A percentile compares a stretch with the other conserved stretches of the same genome.
Evolutionary conservation across 306 rosid species (phyloP).

Genomic region (Hippophae gyantsensis): DNA sequence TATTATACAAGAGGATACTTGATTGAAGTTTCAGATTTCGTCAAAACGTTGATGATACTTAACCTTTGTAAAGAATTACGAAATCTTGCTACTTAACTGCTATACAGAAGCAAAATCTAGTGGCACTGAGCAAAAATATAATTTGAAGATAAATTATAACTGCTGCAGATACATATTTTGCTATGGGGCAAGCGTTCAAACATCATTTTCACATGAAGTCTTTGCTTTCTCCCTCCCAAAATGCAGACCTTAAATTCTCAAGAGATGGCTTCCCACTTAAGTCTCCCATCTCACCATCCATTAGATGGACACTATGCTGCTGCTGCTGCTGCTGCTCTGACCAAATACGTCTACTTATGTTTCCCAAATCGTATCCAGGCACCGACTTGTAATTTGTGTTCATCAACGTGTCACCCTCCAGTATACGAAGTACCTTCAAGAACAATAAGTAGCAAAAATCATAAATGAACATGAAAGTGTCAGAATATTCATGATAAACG

Average conservation of each 20-base stretch:
- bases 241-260: slow-evolving; percentile 45
- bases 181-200: slow-evolving; percentile 25
- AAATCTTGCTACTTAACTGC: slow-evolving; percentile 28
- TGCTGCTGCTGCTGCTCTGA: slow-evolving; percentile 27
- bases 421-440: slow-evolving; percentile 71
- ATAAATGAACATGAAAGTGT: neutral
- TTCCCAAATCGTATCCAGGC: slow-evolving; percentile 68
- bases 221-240: slow-evolving; percentile 59
- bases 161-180: slow-evolving; percentile 10
- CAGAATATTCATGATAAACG: too few species aligned
- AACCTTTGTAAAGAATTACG: slow-evolving; percentile 35
- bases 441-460: neutral
- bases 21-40: neutral
- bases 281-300: slow-evolving; percentile 48
- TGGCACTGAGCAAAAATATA: slow-evolving; percentile 10
- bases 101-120: slow-evolving; percentile 56
- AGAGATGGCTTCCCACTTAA: slow-evolving; percentile 64
- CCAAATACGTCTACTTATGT: slow-evolving; percentile 67
- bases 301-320: slow-evolving; percentile 43
- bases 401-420: slow-evolving; percentile 93
- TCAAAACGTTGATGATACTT: neutral
- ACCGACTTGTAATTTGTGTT: slow-evolving; percentile 57
- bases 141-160: neutral
- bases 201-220: slow-evolving; percentile 43
- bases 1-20: neutral